A percentile compares a stretch with the other conserved stretches of the same genome.
Evolutionary conservation across 495 filamentous ascomycete species (phyloP).

Genomic region (Bryoglossum gracile): DNA sequence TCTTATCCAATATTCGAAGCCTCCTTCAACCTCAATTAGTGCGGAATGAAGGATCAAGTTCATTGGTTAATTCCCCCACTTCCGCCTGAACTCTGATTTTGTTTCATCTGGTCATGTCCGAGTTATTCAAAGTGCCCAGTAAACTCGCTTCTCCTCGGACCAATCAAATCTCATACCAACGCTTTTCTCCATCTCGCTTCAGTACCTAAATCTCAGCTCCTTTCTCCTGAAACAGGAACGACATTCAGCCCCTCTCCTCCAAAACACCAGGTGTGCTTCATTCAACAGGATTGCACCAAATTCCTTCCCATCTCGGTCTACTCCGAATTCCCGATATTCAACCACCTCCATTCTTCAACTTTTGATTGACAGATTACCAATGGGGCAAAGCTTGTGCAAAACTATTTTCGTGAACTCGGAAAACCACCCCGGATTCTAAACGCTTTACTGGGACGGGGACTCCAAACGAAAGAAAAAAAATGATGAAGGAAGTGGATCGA

Average conservation of each 20-base stretch:
- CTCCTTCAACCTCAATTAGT: no score
- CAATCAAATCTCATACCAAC: background rate
- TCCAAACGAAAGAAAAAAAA: background rate
- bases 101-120: no score
- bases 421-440: background rate
- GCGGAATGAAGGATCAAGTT: no score
- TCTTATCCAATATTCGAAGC: no score
- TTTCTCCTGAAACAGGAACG: background rate
- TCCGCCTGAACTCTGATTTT: no score
- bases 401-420: background rate
- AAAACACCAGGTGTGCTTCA: background rate
- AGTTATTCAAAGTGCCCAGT: no score
- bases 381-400: background rate
- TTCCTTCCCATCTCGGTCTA: background rate
- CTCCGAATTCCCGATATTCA: background rate
- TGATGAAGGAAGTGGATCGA: background rate
- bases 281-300: background rate
- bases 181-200: background rate
- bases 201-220: background rate
- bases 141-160: no score
- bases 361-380: background rate
- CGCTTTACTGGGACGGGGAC: background rate
- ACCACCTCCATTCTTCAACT: background rate
- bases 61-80: no score
- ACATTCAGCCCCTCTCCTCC: background rate